phyloP scores from a whole-genome alignment of 345 rosid species.

The Euphorbia peplus region DNA sequence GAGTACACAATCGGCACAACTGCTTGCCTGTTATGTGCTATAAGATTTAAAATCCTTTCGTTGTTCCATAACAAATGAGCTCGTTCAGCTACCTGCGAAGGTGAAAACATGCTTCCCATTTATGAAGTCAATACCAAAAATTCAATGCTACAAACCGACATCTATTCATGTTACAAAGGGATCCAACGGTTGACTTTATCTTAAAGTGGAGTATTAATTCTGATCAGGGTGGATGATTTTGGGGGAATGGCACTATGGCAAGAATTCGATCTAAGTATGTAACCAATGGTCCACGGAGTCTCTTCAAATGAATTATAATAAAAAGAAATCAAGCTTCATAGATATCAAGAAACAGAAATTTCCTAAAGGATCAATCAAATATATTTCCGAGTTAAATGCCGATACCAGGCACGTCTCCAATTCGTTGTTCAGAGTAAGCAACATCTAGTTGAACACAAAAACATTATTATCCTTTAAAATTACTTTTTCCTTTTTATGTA shows the following conservation, averaged over 20 bases:
- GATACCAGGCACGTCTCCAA: too few relatives aligned
- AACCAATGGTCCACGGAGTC: too few relatives aligned
- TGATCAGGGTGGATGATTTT: background rate
- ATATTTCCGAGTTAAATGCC: too few relatives aligned
- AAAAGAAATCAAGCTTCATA: too few relatives aligned
- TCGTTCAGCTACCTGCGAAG: constrained; percentile 72
- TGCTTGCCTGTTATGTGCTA: constrained; percentile 48
- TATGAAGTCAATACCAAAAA: background rate
- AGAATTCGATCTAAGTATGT: background rate
- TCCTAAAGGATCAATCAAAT: too few relatives aligned
- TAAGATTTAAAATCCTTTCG: constrained; percentile 53
- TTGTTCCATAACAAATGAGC: constrained; percentile 78
- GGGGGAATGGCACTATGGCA: background rate
- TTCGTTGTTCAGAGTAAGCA: background rate
- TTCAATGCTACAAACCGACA: too few relatives aligned
- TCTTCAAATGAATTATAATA: too few relatives aligned
- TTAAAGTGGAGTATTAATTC: background rate
- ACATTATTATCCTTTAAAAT: too few relatives aligned
- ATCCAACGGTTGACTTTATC: too few relatives aligned
- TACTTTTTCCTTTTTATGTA: too few relatives aligned
- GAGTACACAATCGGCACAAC: constrained; percentile 54
- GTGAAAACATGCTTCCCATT: constrained; percentile 8
- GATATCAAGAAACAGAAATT: too few relatives aligned
- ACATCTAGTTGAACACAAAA: background rate
- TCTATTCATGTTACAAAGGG: too few relatives aligned